Percentiles rank a stretch among this genome's conserved stretches.
Conservation (phyloP, 768 basidiomycete species). For the Trametes gibbosa region DNA sequence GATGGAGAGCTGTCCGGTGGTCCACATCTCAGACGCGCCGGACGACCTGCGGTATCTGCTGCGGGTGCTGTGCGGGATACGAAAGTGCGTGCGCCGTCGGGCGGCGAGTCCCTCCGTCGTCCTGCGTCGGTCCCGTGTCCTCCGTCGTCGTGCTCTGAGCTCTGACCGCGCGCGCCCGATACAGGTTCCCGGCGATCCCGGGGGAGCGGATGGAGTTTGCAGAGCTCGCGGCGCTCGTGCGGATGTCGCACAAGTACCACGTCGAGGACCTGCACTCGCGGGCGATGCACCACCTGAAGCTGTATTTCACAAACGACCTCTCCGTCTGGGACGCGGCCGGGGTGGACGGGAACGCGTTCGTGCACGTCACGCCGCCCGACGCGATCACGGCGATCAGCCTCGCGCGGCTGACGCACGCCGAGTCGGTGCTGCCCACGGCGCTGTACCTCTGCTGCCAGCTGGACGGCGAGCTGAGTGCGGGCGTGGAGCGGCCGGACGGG, state of each 20-base stretch:
- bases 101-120: too few species aligned
- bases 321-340: slow-evolving; percentile 18
- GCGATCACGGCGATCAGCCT: slow-evolving; percentile 21
- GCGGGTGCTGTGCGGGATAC: slow-evolving; percentile 8
- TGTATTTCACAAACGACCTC: slow-evolving; percentile 22
- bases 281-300: slow-evolving; percentile 19
- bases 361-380: slow-evolving; percentile 20
- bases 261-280: slow-evolving; percentile 17
- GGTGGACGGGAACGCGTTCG: slow-evolving; percentile 20
- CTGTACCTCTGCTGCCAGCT: slow-evolving; percentile 23
- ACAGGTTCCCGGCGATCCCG: slow-evolving; percentile 16
- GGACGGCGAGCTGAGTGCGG: slow-evolving; percentile 10
- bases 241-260: slow-evolving; percentile 25
- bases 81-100: slow-evolving; percentile 10
- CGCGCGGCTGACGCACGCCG: slow-evolving; percentile 21
- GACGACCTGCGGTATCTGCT: slow-evolving; percentile 17
- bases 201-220: slow-evolving; percentile 17
- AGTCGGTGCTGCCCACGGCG: slow-evolving; percentile 21
- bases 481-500: slow-evolving; percentile 19
- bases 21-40: slow-evolving; percentile 18
- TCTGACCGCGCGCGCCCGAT: too few species aligned
- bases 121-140: too few species aligned
- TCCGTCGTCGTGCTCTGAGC: too few species aligned
- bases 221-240: slow-evolving; percentile 20
- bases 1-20: slow-evolving; percentile 20